Percentiles rank a stretch among this genome's conserved stretches.
Evolutionary conservation across 2,329 filamentous ascomycete species (phyloP).

Genomic region (Beauveria varroae): DNA sequence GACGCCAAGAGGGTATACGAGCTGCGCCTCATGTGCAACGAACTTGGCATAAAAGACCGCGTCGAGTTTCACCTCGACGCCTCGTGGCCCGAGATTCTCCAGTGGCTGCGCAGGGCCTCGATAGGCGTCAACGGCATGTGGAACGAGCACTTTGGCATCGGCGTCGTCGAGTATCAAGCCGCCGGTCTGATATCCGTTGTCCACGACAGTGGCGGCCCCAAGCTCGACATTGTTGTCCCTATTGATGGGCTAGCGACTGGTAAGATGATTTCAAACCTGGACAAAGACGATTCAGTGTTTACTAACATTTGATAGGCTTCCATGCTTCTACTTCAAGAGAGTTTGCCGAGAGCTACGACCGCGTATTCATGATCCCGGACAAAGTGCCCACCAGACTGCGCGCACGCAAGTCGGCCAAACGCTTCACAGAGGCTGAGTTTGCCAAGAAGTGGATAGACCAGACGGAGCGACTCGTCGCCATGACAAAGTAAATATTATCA

Average conservation of each 20-base stretch:
- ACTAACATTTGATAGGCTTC: background rate
- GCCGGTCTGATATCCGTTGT: constrained; percentile 90
- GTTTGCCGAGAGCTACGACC: constrained; percentile 73
- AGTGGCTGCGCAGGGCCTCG: constrained; percentile 67
- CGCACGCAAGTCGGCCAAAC: constrained; percentile 67
- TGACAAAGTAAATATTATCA: constrained; percentile 18
- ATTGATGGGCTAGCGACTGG: constrained; percentile 72
- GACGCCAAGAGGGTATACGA: constrained; percentile 83
- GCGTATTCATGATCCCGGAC: constrained; percentile 65
- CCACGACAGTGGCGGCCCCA: constrained; percentile 87
- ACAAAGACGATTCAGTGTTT: background rate
- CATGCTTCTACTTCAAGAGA: constrained; percentile 81
- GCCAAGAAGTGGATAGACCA: constrained; percentile 68
- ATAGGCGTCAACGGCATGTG: constrained; percentile 98
- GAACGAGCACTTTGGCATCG: constrained; percentile 99
- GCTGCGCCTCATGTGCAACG: constrained; percentile 75
- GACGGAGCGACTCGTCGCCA: constrained; percentile 61
- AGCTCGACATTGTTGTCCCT: constrained; percentile 82
- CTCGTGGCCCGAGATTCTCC: constrained; percentile 77
- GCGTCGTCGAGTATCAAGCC: constrained; percentile 95
- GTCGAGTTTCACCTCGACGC: constrained; percentile 89
- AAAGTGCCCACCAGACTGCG: constrained; percentile 67
- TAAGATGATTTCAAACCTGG: constrained; percentile 28
- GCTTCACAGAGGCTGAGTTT: constrained; percentile 88
- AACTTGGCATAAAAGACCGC: constrained; percentile 73